Base-by-base conservation (phyloP, 2,329 filamentous ascomycete genomes). In the Alternaria brassicae region DNA sequence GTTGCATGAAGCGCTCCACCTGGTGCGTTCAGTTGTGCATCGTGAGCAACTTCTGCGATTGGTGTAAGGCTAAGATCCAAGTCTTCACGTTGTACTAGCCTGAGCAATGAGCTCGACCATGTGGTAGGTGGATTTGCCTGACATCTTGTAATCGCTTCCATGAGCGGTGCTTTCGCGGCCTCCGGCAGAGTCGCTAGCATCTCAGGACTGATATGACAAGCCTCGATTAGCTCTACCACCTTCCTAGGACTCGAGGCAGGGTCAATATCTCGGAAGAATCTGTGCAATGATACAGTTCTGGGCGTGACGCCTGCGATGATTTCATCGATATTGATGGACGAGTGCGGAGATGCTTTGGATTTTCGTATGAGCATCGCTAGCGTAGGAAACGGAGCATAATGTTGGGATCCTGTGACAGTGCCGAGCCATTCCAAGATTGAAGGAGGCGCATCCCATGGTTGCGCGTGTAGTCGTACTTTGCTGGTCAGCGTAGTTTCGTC, bases 141-240 rank as follows among this genome's bases (percentile, higher is more conserved):
- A 65, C 92, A 96, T 63, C 88, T 85, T n/a, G 89, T 86, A 39
- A 98, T 92, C 5, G 90, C 88, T 78, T 98, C 93, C 72, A 90
- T 89, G 13, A 98, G 82, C 0, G 91, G 90, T 2, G 89, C 86
- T 53, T 91, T 85, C n/a, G 97, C 83, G 25, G 91, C 88, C 76
- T 96, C 92, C 2, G 95, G 94, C 1, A 98, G 81, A 0, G 91
- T 93, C 63, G 96, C 91, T 15, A 98, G 84, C 48, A 93, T 81
- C 23, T 85, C 81, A 9, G 79, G 78, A 6, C 85, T 88, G 45
- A 97, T 86, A 0, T 89, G 89, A 61, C 89, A 89, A 41, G 86
- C 81, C 58, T 89, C 84, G 79, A 97, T 89, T 23, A 89, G 83
- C 72, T 95, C 89, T 2, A 96, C 89, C 63, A 90, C 86, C 63